Conservation (phyloP, 2,329 filamentous ascomycete genomes). For the Penicillium sp. region DNA sequence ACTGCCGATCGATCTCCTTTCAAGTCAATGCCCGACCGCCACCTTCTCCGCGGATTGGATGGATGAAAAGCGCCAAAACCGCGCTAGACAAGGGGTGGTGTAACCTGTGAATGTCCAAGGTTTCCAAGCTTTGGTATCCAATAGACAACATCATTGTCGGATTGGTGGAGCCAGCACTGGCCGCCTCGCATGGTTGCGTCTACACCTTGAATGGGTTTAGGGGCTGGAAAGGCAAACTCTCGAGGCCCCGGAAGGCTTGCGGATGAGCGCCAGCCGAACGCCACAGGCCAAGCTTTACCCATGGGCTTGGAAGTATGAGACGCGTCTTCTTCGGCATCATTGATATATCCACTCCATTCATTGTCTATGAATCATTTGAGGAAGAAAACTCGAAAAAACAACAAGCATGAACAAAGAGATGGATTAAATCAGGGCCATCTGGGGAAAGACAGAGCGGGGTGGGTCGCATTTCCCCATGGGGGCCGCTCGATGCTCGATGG, state of each 20-base stretch:
- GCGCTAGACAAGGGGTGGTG: neutral
- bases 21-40: neutral
- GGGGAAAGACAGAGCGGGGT: neutral
- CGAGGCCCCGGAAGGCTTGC: neutral
- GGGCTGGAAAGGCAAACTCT: neutral
- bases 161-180: neutral
- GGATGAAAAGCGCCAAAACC: neutral
- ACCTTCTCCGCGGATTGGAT: neutral
- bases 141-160: neutral
- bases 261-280: neutral
- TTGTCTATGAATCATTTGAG: too few species aligned
- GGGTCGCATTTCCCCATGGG: conserved; percentile 4
- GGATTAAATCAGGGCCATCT: neutral
- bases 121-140: neutral
- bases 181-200: neutral
- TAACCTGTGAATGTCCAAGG: neutral
- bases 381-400: neutral
- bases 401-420: neutral
- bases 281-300: conserved; percentile 3
- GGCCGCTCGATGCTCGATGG: neutral
- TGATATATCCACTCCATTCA: too few species aligned
- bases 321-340: neutral
- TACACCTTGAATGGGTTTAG: neutral
- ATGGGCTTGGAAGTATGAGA: conserved; percentile 1
- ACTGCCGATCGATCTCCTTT: conserved; percentile 1